These are phyloP conservation scores for Acarospora socialis DNA, from an alignment of 2,329 filamentous ascomycete species.

Conservation along the genomic window DNA sequence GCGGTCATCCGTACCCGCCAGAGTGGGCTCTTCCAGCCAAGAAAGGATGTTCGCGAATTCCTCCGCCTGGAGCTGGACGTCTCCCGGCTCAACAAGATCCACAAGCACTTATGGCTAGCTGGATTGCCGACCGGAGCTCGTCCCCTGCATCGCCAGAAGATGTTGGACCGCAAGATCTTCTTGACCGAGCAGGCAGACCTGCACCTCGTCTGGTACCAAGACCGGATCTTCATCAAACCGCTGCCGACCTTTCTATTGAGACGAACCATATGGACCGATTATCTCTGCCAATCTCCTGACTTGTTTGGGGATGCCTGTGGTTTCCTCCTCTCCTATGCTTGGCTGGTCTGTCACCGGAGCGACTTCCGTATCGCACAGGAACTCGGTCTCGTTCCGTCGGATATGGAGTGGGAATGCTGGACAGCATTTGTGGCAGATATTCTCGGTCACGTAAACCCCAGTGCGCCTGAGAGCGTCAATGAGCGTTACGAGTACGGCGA, in stretches of 20 bases:
- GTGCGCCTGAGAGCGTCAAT: slow-evolving; percentile 20
- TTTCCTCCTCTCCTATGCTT: slow-evolving; percentile 22
- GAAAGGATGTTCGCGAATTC: too few species aligned
- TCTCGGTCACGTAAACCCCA: slow-evolving; percentile 2
- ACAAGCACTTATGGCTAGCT: slow-evolving; percentile 18
- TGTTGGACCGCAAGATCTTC: slow-evolving; percentile 15
- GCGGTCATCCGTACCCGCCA: too few species aligned
- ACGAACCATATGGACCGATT: too few species aligned
- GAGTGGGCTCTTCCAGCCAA: too few species aligned
- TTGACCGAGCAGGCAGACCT: slow-evolving; percentile 17
- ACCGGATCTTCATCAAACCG: slow-evolving; percentile 18
- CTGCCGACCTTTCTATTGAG: too few species aligned
- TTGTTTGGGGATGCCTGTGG: too few species aligned
- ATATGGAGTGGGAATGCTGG: slow-evolving; percentile 18
- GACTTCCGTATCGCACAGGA: slow-evolving; percentile 25
- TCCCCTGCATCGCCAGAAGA: slow-evolving; percentile 16
- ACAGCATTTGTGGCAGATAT: slow-evolving; percentile 13
- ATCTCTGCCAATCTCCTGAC: too few species aligned
- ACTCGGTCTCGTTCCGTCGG: slow-evolving; percentile 21
- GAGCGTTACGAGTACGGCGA: slow-evolving; percentile 29
- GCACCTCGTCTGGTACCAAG: slow-evolving; percentile 17
- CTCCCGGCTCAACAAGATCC: slow-evolving; percentile 15
- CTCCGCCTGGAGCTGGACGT: slow-evolving; percentile 6
- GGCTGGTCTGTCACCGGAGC: slow-evolving; percentile 21
- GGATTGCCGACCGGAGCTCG: slow-evolving; percentile 15